Base-by-base conservation (phyloP, 495 filamentous ascomycete genomes). In the Staphylotrichum tortipilum region DNA sequence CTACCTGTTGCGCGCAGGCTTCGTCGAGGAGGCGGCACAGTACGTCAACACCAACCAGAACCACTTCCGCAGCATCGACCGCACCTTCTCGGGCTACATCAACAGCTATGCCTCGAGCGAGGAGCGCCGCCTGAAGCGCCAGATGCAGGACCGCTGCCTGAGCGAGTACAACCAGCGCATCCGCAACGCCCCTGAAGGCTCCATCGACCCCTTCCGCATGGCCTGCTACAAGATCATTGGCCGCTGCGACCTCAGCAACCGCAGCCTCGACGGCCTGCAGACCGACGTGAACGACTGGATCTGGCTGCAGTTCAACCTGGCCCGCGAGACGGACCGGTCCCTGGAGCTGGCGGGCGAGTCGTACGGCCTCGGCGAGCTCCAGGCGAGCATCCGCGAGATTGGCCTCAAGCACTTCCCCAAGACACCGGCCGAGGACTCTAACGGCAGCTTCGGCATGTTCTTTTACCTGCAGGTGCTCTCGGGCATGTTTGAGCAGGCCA, bases 181-280 rank as follows among this genome's bases (percentile, higher is more conserved):
- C 17, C 80, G 86, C 38, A 87, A 90, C 60, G 86, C 88, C 9
- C 86, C 88, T 10, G 88, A 94, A 46, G 83, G 89, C 51, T 83
- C 85, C 12, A 80, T 91, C 54, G 91, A 99, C 70, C 94, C 92
- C 31, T 99, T 92, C 68, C 82, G 89, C 36, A 89, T 94, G 80
- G 90, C 90, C 14, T 95, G 94, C 65, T 97, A 96, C 76, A 97
- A 97, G 68, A 81, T 99, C 47, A 84, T 97, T 57, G 92, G 92
- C 39, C 88, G 92, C 28, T 95, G 90, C 68, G 92, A 97, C 57
- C 77, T 99, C 17, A 75, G 68, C 51, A 83, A 84, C 43, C 79
- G 89, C 54, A 86, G 77, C 48, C 74, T 96, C 10, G 86, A 94
- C n/a, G 78, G 79, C 40, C 75, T 97, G 15, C 83, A 79, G 47